Conservation (phyloP, 257 asterid genomes). For the Nicotiana paniculata region DNA sequence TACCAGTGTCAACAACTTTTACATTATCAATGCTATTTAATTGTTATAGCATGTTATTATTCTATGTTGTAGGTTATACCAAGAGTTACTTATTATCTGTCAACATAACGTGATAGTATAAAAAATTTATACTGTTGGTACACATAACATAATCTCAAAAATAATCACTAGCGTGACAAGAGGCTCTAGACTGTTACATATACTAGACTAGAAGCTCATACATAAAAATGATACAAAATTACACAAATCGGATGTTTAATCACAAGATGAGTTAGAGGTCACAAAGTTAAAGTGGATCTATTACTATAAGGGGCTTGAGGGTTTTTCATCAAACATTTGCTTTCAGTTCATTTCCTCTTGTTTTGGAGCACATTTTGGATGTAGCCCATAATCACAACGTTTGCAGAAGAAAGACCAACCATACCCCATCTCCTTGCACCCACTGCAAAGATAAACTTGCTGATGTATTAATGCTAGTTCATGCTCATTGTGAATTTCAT, state of each 20-base stretch:
- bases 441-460: constrained; percentile 18
- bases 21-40: too few species aligned
- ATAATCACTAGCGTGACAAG: neutral
- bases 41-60: too few species aligned
- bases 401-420: constrained; percentile 30
- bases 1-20: too few species aligned
- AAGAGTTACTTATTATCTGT: too few species aligned
- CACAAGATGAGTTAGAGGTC: neutral
- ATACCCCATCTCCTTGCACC: constrained; percentile 25
- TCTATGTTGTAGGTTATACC: too few species aligned
- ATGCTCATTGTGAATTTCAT: constrained; percentile 24
- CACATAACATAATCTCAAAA: neutral
- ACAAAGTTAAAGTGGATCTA: neutral
- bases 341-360: constrained; percentile 6
- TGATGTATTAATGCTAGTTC: constrained; percentile 16
- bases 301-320: neutral
- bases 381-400: constrained; percentile 25
- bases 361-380: constrained; percentile 33
- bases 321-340: neutral
- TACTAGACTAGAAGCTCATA: neutral
- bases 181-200: neutral
- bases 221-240: neutral
- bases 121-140: too few species aligned
- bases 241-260: neutral
- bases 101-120: too few species aligned